Percentiles rank a stretch among this genome's conserved stretches.
phyloP scores from a whole-genome alignment of 257 asterid species.

The Striga asiatica region DNA sequence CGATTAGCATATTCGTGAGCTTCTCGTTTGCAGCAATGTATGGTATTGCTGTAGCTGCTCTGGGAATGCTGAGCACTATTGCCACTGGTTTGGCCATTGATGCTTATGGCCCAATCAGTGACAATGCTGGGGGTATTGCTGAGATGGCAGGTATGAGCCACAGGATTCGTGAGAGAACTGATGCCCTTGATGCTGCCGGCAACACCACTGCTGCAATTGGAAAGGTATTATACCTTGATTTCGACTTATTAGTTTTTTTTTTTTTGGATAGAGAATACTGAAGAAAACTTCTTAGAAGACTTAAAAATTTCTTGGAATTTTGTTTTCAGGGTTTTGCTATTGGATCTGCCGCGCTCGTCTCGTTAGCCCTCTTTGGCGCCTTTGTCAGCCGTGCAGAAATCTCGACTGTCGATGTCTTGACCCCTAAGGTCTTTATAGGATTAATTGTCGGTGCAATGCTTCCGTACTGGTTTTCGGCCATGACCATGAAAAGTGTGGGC shows the following conservation, averaged over 20 bases:
- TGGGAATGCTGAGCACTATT: constrained; percentile 90
- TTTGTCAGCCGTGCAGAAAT: constrained; percentile 81
- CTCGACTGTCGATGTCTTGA: constrained; percentile 63
- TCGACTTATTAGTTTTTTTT: background rate
- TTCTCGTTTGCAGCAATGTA: constrained; percentile 89
- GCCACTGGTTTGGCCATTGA: constrained; percentile 90
- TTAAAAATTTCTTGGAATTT: no score
- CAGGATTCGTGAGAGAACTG: constrained; percentile 82
- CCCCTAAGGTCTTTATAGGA: constrained; percentile 80
- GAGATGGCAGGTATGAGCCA: constrained; percentile 99
- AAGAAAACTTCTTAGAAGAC: no score
- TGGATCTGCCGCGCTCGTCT: constrained; percentile 88
- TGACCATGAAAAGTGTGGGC: constrained; percentile 95
- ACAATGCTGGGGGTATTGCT: constrained; percentile 92
- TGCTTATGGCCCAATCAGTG: constrained; percentile 97
- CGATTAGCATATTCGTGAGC: constrained; percentile 69
- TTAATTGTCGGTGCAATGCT: constrained; percentile 86
- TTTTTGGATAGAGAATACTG: no score
- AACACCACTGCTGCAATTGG: constrained; percentile 95
- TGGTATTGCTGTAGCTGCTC: constrained; percentile 86
- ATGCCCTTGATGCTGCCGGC: constrained; percentile 96
- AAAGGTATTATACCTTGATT: constrained; percentile 32
- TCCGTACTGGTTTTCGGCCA: constrained; percentile 92
- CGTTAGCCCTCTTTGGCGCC: constrained; percentile 85
- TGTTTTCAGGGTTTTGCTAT: constrained; percentile 87